Conservation (phyloP, 148 eudicot genomes). For the Fagopyrum esculentum region DNA sequence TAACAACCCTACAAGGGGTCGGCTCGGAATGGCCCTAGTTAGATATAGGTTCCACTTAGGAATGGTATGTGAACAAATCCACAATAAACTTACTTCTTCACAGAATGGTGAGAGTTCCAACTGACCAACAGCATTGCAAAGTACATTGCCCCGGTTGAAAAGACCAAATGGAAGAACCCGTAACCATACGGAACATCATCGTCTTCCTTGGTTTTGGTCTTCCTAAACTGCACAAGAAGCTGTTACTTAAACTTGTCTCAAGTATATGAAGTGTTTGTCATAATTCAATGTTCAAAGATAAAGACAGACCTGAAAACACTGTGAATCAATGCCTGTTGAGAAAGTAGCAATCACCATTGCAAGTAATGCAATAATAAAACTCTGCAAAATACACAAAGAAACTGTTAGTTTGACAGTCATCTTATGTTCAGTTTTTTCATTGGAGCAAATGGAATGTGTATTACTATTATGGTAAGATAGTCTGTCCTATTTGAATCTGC, state of each 20-base stretch:
- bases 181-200: slow-evolving; percentile 77
- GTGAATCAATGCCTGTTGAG: slow-evolving; percentile 84
- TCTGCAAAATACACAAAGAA: slow-evolving; percentile 28
- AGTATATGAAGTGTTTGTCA: neutral
- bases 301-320: slow-evolving; percentile 69
- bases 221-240: slow-evolving; percentile 46
- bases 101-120: slow-evolving; percentile 73
- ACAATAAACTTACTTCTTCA: slow-evolving; percentile 46
- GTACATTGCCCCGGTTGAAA: slow-evolving; percentile 84
- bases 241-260: neutral
- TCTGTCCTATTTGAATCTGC: slow-evolving; percentile 45
- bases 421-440: neutral
- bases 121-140: slow-evolving; percentile 80
- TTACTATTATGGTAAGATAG: slow-evolving; percentile 81
- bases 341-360: slow-evolving; percentile 86
- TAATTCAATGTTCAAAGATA: neutral
- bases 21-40: too few species aligned
- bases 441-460: neutral
- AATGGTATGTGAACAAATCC: neutral
- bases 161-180: slow-evolving; percentile 87
- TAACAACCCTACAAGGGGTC: too few species aligned
- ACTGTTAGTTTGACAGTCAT: neutral
- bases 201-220: slow-evolving; percentile 36
- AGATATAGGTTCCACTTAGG: too few species aligned
- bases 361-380: slow-evolving; percentile 65